A percentile compares a stretch with the other conserved stretches of the same genome.
These are phyloP conservation scores for Lipomyces japonicus DNA, from an alignment of 805 yeast species.

Conservation along the genomic window DNA sequence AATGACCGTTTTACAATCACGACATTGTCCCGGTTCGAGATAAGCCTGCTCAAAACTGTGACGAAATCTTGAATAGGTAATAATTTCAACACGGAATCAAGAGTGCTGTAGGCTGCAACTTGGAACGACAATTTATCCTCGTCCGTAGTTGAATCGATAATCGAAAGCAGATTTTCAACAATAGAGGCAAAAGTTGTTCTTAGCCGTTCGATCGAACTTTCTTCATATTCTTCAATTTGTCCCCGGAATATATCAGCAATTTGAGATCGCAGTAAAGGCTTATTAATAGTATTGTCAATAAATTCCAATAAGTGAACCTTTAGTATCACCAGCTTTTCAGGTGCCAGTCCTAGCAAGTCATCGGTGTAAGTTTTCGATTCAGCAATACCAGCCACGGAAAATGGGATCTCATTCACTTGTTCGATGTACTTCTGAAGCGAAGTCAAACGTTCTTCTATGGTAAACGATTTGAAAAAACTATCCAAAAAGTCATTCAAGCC, in stretches of 20 bases:
- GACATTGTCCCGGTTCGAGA: constrained; percentile 22
- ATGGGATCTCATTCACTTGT: constrained; percentile 43
- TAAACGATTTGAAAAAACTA: constrained; percentile 64
- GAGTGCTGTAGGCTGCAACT: constrained; percentile 49
- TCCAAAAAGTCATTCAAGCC: constrained; percentile 67
- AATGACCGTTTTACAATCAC: constrained; percentile 18
- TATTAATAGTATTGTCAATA: constrained; percentile 3
- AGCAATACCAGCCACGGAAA: constrained; percentile 1
- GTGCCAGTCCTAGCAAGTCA: constrained; percentile 13
- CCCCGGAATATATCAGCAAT: constrained; percentile 50
- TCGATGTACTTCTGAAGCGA: constrained; percentile 51
- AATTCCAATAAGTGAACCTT: constrained; percentile 26
- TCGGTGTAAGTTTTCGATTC: constrained; percentile 3
- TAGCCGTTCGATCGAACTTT: constrained; percentile 1
- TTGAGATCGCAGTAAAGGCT: constrained; percentile 1
- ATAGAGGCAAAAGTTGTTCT: constrained; percentile 28
- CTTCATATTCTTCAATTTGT: constrained; percentile 39
- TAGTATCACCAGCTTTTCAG: constrained; percentile 18
- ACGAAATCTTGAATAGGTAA: constrained; percentile 75
- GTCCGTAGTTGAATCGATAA: constrained; percentile 8
- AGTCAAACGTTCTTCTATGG: constrained; percentile 61
- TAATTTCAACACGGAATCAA: constrained; percentile 61
- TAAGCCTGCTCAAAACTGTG: constrained; percentile 51
- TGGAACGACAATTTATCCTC: constrained; percentile 38
- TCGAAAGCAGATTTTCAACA: constrained; percentile 30